A percentile compares a stretch with the other conserved stretches of the same genome.
These are phyloP conservation scores for Leptographium wingfieldii DNA, from an alignment of 2,329 filamentous ascomycete species.

Conservation along the genomic window DNA sequence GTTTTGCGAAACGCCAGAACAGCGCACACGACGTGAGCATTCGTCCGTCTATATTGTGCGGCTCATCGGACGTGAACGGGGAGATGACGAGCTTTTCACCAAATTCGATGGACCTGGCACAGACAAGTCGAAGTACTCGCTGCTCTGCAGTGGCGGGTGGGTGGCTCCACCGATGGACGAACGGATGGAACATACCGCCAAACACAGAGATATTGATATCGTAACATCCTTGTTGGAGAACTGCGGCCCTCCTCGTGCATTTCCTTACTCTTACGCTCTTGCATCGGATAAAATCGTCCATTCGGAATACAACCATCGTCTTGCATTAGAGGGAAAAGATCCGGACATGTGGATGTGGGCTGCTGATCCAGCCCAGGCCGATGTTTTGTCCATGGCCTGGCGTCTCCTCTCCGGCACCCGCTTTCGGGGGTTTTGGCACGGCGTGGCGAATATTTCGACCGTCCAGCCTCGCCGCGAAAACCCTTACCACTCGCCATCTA, in stretches of 20 bases:
- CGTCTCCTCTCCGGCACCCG: slow-evolving; percentile 11
- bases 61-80: slow-evolving; percentile 10
- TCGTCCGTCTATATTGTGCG: slow-evolving; percentile 16
- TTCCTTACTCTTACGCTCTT: no score
- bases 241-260: slow-evolving; percentile 1
- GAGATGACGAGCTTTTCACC: slow-evolving; percentile 4
- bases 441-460: not conserved
- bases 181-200: slow-evolving; percentile 4
- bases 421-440: slow-evolving; percentile 12
- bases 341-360: slow-evolving; percentile 13
- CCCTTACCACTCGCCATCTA: not conserved
- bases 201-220: slow-evolving; percentile 2
- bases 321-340: slow-evolving; percentile 2
- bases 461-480: not conserved
- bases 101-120: slow-evolving; percentile 9
- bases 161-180: slow-evolving; percentile 14
- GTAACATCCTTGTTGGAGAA: not conserved
- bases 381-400: slow-evolving; percentile 16
- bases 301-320: not conserved
- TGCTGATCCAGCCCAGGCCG: slow-evolving; percentile 14
- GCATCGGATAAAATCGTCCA: not conserved
- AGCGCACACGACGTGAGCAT: slow-evolving; percentile 4
- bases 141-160: slow-evolving; percentile 15
- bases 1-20: not conserved
- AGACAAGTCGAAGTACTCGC: slow-evolving; percentile 7